A percentile compares a stretch with the other conserved stretches of the same genome.
Conservation (phyloP, 768 basidiomycete species). For the Amanita brunnescens region DNA sequence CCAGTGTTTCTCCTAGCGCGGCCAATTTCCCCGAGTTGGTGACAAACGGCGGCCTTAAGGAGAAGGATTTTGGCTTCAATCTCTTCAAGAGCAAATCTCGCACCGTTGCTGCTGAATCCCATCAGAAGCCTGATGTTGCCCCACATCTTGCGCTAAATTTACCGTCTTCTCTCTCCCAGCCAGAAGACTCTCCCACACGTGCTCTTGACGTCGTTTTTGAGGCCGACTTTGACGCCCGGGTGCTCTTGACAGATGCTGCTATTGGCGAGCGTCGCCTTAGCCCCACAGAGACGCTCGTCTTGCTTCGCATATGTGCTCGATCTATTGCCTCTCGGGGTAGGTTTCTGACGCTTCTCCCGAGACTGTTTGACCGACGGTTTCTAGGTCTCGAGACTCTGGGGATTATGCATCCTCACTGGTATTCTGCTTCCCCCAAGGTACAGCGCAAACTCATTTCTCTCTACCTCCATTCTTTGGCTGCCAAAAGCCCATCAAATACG, state of each 20-base stretch:
- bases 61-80: constrained; percentile 35
- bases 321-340: constrained; percentile 57
- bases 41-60: constrained; percentile 25
- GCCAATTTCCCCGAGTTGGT: constrained; percentile 29
- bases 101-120: constrained; percentile 22
- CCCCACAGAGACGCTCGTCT: constrained; percentile 51
- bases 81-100: constrained; percentile 44
- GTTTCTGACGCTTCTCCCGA: constrained; percentile 16
- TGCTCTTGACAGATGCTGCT: constrained; percentile 40
- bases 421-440: constrained; percentile 60
- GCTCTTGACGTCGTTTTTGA: constrained; percentile 53
- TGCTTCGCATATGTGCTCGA: constrained; percentile 63
- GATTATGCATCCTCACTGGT: constrained; percentile 82
- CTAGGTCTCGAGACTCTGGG: constrained; percentile 75
- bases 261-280: constrained; percentile 52
- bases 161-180: constrained; percentile 29
- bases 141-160: constrained; percentile 62
- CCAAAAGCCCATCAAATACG: constrained; percentile 35
- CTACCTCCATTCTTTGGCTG: constrained; percentile 57
- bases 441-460: constrained; percentile 64
- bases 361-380: constrained; percentile 6
- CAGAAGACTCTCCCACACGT: constrained; percentile 36
- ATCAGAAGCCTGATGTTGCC: constrained; percentile 26
- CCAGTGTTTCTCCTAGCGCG: constrained; percentile 32
- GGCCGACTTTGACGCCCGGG: constrained; percentile 40